Evolutionary conservation across 495 filamentous ascomycete species (phyloP).

Genomic region (Achaetomiella virescens): DNA sequence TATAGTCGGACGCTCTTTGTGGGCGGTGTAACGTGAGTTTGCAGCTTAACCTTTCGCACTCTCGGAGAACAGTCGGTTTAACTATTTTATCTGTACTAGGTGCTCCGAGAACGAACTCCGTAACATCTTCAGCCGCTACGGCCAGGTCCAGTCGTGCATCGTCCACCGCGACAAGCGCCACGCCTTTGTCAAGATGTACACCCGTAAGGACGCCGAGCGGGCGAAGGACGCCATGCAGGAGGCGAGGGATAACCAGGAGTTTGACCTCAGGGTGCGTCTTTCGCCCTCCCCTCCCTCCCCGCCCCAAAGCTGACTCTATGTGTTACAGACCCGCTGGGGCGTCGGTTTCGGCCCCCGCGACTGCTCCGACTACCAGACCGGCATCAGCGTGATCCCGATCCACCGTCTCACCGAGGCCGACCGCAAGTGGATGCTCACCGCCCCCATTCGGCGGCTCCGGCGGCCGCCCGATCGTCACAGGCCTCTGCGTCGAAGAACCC

Average conservation of each 20-base stretch:
- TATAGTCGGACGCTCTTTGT: conserved; percentile 94
- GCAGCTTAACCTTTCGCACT: not conserved
- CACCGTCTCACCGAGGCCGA: conserved; percentile 90
- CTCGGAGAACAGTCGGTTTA: not conserved
- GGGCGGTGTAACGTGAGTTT: conserved; percentile 82
- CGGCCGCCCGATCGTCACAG: conserved; percentile 68
- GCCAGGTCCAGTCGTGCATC: conserved; percentile 91
- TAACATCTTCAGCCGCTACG: conserved; percentile 68
- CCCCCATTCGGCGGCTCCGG: conserved; percentile 91
- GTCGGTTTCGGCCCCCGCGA: conserved; percentile 96
- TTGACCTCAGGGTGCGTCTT: conserved; percentile 68
- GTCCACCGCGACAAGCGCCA: conserved; percentile 96
- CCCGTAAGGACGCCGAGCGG: conserved; percentile 70
- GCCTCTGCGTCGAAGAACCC: conserved; percentile 90
- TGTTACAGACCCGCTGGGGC: conserved; percentile 79
- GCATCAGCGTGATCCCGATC: conserved; percentile 90
- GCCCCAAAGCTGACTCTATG: conserved; percentile 19
- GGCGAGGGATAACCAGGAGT: conserved; percentile 54
- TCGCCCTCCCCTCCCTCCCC: not conserved
- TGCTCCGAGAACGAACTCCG: conserved; percentile 76
- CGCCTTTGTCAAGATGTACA: conserved; percentile 98
- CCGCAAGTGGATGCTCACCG: conserved; percentile 93
- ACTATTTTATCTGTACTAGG: conserved; percentile 30
- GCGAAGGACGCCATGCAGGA: conserved; percentile 92
- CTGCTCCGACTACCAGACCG: conserved; percentile 90